Evolutionary conservation across 2,329 filamentous ascomycete genomes (phyloP), one percentile per base, ranked within the genome.

Genomic region (Waltergamsia citrina): DNA sequence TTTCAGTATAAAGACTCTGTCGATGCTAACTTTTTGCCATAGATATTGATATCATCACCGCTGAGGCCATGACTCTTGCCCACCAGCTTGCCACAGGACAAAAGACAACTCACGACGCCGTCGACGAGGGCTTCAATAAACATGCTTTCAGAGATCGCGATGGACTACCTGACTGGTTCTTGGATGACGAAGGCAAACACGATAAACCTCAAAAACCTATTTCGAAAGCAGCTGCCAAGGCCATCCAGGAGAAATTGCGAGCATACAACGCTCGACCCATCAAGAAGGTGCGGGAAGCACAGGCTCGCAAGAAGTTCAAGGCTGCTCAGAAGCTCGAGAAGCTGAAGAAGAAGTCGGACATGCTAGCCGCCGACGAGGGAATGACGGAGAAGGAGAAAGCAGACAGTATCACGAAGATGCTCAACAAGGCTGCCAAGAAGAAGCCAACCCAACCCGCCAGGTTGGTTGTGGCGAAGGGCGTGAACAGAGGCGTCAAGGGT

Each of bases 1-100:
- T 24, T 5, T 22, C 17, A 11, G 19, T 14, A 7, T 30, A 19
- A 20, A 16, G n/a, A 23, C 17, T 8, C 14, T 3, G 10, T 7
- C 4, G 4, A 23, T 36, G 30, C 50, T 53, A 46, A 50, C 35
- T 29, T 36, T 17, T 19, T 19, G 35, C 23, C 54, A n/a, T 59
- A 71, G 88, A 95, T 53, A 94, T 98, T 59, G 87, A 96, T 55
- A 96, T 98, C 50, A 94, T 96, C 51, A 98, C 92, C n/a, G 92
- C 87, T 5, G 92, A 98, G 66, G 92, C 93, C 43, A 98, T 98
- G 92, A 93, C 90, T 1, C 71, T 98, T 12, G 93, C 92, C 1
- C 92, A 96, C 44, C 76, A 86, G 51, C 79, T 98, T 38, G 92
- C 88, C 4, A 86, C 82, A 0, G 90, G 90, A 29, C 73, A 90